Percentiles rank a stretch among this genome's conserved stretches.
These are phyloP conservation scores for Aspergillus neoniger DNA, from an alignment of 2,329 filamentous ascomycete species.

Conservation along the genomic window DNA sequence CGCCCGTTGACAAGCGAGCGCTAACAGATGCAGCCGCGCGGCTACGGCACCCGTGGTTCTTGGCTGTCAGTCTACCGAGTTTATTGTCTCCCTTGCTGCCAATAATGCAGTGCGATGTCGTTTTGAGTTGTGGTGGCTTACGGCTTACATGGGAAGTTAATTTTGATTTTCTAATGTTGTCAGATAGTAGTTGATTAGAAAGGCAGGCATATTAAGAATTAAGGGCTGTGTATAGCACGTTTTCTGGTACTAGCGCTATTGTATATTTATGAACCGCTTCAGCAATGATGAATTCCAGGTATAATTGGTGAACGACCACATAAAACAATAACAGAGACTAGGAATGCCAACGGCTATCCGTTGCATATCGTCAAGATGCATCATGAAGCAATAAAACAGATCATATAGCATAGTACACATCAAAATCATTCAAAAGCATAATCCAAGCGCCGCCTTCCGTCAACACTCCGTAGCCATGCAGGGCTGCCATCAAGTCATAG, in stretches of 20 bases:
- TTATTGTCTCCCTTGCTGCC: background rate
- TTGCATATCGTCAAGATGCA: constrained; percentile 5
- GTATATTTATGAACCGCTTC: no score
- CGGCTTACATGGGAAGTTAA: background rate
- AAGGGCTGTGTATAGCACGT: no score
- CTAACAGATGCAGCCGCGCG: constrained; percentile 27
- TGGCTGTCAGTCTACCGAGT: background rate
- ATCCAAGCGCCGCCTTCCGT: constrained; percentile 6
- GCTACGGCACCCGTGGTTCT: constrained; percentile 9
- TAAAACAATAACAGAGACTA: background rate
- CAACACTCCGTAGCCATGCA: constrained; percentile 15
- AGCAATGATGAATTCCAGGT: background rate
- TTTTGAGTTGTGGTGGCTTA: background rate
- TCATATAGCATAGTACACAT: constrained; percentile 17
- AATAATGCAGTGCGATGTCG: background rate
- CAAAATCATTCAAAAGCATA: constrained; percentile 12
- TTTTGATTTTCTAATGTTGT: no score
- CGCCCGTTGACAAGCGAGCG: constrained; percentile 27
- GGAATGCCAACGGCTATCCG: background rate
- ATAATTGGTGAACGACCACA: background rate
- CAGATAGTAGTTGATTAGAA: no score
- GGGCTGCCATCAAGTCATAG: constrained; percentile 19
- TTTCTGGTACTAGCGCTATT: no score
- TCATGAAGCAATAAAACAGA: background rate
- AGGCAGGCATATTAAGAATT: no score